Conservation (phyloP, 2,329 filamentous ascomycete genomes). For the Fusarium hostae region DNA sequence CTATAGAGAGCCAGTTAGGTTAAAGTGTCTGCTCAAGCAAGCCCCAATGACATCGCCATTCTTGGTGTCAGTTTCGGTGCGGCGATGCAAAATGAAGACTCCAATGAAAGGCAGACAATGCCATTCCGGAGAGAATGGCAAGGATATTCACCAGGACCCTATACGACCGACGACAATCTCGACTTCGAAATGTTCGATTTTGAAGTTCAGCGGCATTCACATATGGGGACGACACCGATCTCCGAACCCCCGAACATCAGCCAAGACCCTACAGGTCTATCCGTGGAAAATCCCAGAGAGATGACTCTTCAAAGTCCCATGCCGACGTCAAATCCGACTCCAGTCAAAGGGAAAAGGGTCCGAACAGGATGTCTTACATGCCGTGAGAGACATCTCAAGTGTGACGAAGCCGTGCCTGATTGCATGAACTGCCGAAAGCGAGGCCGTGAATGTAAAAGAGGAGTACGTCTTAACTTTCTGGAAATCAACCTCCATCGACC, state of each 20-base stretch:
- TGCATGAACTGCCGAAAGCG: constrained; percentile 89
- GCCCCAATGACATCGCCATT: constrained; percentile 34
- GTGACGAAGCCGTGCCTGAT: constrained; percentile 76
- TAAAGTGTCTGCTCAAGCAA: constrained; percentile 31
- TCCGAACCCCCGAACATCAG: constrained; percentile 19
- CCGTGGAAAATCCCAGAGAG: constrained; percentile 18
- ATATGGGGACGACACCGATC: constrained; percentile 8
- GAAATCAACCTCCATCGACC: constrained; percentile 80
- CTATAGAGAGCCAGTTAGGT: constrained; percentile 15
- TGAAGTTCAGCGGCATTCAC: constrained; percentile 10
- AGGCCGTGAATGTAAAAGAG: constrained; percentile 84
- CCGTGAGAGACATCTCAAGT: constrained; percentile 89
- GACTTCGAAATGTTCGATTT: constrained; percentile 10
- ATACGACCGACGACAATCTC: constrained; percentile 4
- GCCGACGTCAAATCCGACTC: constrained; percentile 17
- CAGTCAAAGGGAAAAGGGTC: constrained; percentile 73
- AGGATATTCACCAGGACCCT: constrained; percentile 18
- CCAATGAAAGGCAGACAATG: constrained; percentile 30
- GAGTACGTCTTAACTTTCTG: constrained; percentile 90
- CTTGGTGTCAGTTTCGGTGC: constrained; percentile 36
- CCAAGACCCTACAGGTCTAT: constrained; percentile 7
- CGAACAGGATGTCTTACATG: constrained; percentile 93
- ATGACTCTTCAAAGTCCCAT: constrained; percentile 22
- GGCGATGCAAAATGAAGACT: constrained; percentile 43
- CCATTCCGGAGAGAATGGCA: constrained; percentile 26